Conservation (phyloP, 2,329 filamentous ascomycete genomes). For the Bipolaris oryzae region DNA sequence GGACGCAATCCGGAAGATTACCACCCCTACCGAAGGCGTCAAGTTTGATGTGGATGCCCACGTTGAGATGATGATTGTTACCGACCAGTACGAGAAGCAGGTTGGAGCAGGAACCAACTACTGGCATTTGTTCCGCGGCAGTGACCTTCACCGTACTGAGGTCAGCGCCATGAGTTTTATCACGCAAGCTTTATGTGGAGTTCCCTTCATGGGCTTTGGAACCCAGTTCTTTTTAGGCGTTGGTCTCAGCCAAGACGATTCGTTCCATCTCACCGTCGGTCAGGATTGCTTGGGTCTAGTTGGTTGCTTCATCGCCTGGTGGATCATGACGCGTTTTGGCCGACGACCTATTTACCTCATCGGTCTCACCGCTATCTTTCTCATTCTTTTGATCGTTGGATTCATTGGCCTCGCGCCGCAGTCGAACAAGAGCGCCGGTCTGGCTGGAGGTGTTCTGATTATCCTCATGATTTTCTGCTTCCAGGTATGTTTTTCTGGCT, state of each 20-base stretch:
- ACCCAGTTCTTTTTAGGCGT: conserved; percentile 31
- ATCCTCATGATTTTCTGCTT: conserved; percentile 36
- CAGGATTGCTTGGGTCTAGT: conserved; percentile 40
- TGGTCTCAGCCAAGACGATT: conserved; percentile 30
- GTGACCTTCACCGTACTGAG: conserved; percentile 78
- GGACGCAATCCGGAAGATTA: conserved; percentile 66
- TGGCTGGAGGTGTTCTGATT: conserved; percentile 33
- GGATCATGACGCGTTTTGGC: conserved; percentile 76
- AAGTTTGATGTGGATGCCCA: conserved; percentile 57
- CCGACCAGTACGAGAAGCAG: conserved; percentile 75
- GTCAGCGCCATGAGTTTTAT: conserved; percentile 59
- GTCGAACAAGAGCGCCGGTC: conserved; percentile 53
- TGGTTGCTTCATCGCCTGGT: conserved; percentile 76
- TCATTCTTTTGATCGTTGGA: conserved; percentile 60
- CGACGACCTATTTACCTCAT: conserved; percentile 75
- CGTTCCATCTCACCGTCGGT: conserved; percentile 32
- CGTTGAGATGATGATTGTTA: conserved; percentile 87
- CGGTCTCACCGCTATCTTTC: conserved; percentile 51
- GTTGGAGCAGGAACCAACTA: conserved; percentile 71
- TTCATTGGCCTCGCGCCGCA: conserved; percentile 68
- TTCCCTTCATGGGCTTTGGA: conserved; percentile 35
- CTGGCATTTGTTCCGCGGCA: conserved; percentile 79
- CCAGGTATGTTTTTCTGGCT: conserved; percentile 18
- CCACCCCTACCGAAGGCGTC: conserved; percentile 51
- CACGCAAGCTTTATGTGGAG: conserved; percentile 48